Percentiles rank a stretch among this genome's conserved stretches.
These are phyloP conservation scores for Solanum commersonii DNA, from an alignment of 257 asterid genomes.

Conservation along the genomic window DNA sequence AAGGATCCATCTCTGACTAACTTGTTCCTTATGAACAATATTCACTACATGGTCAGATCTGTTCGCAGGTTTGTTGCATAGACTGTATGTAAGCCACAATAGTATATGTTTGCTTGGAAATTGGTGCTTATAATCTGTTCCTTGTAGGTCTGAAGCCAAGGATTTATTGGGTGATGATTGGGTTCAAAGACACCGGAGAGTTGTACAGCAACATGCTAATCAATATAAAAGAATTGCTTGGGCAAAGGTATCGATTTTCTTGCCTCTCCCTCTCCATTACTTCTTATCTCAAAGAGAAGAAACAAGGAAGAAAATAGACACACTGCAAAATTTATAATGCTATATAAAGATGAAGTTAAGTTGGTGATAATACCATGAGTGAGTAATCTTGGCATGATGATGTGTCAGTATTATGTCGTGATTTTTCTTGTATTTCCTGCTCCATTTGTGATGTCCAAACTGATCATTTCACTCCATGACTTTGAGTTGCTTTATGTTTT, in stretches of 20 bases:
- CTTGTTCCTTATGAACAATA: slow-evolving; percentile 94
- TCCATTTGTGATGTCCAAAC: background rate
- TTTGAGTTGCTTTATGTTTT: background rate
- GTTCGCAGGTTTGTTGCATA: slow-evolving; percentile 66
- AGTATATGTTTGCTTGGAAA: background rate
- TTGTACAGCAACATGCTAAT: slow-evolving; percentile 96
- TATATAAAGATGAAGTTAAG: background rate
- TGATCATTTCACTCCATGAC: background rate
- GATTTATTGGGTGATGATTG: slow-evolving; percentile 97
- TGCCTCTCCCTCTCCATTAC: background rate
- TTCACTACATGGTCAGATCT: slow-evolving; percentile 99
- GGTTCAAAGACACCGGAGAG: slow-evolving; percentile 97
- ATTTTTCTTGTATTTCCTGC: background rate
- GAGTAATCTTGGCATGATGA: background rate
- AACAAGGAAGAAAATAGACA: background rate
- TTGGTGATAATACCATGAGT: background rate
- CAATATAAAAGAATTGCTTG: slow-evolving; percentile 94
- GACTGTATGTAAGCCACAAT: background rate
- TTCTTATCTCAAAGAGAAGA: background rate
- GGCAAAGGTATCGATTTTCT: slow-evolving; percentile 58
- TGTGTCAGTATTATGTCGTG: background rate
- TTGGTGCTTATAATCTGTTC: slow-evolving; percentile 1
- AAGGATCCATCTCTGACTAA: slow-evolving; percentile 76
- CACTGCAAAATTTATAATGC: background rate
- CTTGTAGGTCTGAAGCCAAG: slow-evolving; percentile 92